A percentile compares a stretch with the other conserved stretches of the same genome.
Conservation (phyloP, 768 basidiomycete genomes). For the Boletus subparvulus region DNA sequence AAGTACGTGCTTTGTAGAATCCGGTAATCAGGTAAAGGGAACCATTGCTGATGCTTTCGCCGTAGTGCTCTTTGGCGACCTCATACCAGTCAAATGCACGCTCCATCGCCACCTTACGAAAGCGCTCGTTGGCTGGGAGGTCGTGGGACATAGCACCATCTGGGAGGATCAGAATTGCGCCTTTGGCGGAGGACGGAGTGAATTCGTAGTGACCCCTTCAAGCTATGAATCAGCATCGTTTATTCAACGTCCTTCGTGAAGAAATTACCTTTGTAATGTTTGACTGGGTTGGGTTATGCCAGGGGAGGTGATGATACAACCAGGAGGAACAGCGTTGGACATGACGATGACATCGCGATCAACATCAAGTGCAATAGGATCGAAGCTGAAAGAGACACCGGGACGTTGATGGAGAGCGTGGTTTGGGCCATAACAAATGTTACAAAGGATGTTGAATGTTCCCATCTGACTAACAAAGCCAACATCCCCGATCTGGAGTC, state of each 20-base stretch:
- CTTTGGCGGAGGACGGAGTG: slow-evolving; percentile 9
- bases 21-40: too few species aligned
- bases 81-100: too few species aligned
- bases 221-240: background rate
- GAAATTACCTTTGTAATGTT: background rate
- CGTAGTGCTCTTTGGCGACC: too few species aligned
- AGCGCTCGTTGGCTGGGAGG: slow-evolving; percentile 5
- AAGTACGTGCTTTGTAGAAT: too few species aligned
- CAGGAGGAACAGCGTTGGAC: background rate
- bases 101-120: background rate
- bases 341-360: background rate
- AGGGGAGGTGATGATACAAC: background rate
- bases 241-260: too few species aligned
- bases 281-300: background rate
- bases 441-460: slow-evolving; percentile 33
- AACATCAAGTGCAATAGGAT: background rate
- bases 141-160: slow-evolving; percentile 22
- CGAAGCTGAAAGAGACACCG: background rate
- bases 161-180: slow-evolving; percentile 31
- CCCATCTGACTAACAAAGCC: slow-evolving; percentile 28
- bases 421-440: slow-evolving; percentile 16
- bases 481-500: slow-evolving; percentile 36
- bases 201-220: background rate
- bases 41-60: too few species aligned
- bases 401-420: background rate